Percentiles rank a stretch among this genome's conserved stretches.
Conservation (phyloP, 805 yeast genomes). For the Teunomyces panamensis region DNA sequence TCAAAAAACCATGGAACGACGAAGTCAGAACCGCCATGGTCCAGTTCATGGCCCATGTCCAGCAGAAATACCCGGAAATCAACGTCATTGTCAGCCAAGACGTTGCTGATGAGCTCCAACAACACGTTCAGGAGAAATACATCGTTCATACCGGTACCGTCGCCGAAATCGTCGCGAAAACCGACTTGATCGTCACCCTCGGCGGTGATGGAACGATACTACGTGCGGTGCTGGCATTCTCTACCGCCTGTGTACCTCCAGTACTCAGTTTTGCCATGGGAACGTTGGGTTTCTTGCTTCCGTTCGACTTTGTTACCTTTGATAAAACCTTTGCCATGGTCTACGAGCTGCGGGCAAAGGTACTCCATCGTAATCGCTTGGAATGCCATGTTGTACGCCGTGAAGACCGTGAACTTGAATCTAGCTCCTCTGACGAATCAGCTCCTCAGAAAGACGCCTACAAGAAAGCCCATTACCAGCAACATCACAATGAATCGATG, state of each 20-base stretch:
- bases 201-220: slow-evolving; percentile 98
- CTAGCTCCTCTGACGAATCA: background rate
- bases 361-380: slow-evolving; percentile 72
- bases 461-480: slow-evolving; percentile 8
- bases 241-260: slow-evolving; percentile 77
- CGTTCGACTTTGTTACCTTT: slow-evolving; percentile 73
- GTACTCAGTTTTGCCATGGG: slow-evolving; percentile 87
- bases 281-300: slow-evolving; percentile 83
- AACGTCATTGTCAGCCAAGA: slow-evolving; percentile 77
- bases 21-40: slow-evolving; percentile 65
- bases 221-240: slow-evolving; percentile 77
- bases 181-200: slow-evolving; percentile 79
- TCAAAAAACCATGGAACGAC: slow-evolving; percentile 80
- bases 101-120: slow-evolving; percentile 63
- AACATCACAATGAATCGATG: slow-evolving; percentile 24
- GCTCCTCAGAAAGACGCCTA: slow-evolving; percentile 8
- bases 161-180: slow-evolving; percentile 55
- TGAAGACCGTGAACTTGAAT: slow-evolving; percentile 12
- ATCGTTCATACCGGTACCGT: slow-evolving; percentile 55
- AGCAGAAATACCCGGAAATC: slow-evolving; percentile 60
- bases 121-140: slow-evolving; percentile 5
- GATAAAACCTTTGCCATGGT: slow-evolving; percentile 61
- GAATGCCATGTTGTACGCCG: slow-evolving; percentile 61
- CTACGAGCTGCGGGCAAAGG: slow-evolving; percentile 64
- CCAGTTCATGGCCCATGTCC: slow-evolving; percentile 59